A percentile compares a stretch with the other conserved stretches of the same genome.
Evolutionary conservation across 2,329 filamentous ascomycete genomes (phyloP).

Genomic region (Alternaria tenuissima): DNA sequence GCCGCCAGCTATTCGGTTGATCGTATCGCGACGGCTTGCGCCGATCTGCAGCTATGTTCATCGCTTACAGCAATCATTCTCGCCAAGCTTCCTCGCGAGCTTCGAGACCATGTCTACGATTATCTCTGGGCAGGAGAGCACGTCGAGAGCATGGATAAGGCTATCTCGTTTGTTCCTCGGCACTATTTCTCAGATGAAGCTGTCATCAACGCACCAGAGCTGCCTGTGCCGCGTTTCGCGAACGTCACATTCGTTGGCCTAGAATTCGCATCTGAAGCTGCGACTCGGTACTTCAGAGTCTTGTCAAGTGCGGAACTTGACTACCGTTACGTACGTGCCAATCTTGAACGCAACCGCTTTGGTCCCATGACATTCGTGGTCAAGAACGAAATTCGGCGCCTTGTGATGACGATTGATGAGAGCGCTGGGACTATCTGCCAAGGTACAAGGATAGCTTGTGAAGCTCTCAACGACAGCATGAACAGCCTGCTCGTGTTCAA

Average conservation of each 20-base stretch:
- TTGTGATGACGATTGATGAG: constrained; percentile 5
- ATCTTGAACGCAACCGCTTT: constrained; percentile 11
- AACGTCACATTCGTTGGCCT: constrained; percentile 7
- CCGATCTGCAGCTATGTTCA: constrained; percentile 1
- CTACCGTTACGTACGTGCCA: constrained; percentile 7
- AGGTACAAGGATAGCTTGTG: background rate
- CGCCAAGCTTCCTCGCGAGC: constrained; percentile 11
- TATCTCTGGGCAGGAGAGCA: constrained; percentile 6
- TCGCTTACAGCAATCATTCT: constrained; percentile 3
- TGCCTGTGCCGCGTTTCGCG: constrained; percentile 11
- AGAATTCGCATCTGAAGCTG: constrained; percentile 13
- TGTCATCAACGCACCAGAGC: background rate
- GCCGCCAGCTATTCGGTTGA: background rate
- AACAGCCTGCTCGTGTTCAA: constrained; percentile 15
- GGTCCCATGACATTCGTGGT: constrained; percentile 3
- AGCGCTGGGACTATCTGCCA: background rate
- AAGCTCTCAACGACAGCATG: constrained; percentile 7
- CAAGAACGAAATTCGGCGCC: constrained; percentile 2
- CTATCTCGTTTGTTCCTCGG: background rate
- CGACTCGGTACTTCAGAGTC: constrained; percentile 10
- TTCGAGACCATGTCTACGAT: constrained; percentile 15
- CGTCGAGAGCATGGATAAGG: constrained; percentile 4
- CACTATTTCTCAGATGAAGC: background rate
- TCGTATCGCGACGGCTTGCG: background rate
- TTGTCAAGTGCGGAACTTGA: constrained; percentile 7